phyloP scores from a whole-genome alignment of 2,329 filamentous ascomycete species.

The Colletotrichum tanaceti region DNA sequence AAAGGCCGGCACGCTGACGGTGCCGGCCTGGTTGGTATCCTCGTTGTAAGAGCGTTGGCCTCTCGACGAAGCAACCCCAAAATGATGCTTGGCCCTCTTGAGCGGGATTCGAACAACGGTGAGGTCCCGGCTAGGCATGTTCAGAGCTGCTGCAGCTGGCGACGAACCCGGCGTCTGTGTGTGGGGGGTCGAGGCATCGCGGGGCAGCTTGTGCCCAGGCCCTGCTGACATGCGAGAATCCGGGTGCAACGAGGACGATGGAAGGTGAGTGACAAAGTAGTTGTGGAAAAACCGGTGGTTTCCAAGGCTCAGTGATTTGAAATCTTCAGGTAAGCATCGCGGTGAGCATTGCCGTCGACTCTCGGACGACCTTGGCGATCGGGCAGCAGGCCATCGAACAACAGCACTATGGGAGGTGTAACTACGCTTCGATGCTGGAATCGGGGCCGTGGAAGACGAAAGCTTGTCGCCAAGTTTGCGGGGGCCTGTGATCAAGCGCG shows the following conservation, averaged over 20 bases:
- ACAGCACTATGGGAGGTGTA: not conserved
- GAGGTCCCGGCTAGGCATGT: conserved; percentile 76
- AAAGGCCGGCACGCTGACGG: conserved; percentile 92
- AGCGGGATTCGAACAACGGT: conserved; percentile 96
- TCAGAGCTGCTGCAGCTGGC: conserved; percentile 68
- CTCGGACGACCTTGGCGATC: not conserved
- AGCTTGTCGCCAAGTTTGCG: not conserved
- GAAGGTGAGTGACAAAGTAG: conserved; percentile 96
- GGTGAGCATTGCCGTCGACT: not conserved
- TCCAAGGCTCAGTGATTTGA: not conserved
- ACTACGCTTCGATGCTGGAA: conserved; percentile 1
- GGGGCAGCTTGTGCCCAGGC: conserved; percentile 86
- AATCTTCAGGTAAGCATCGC: not conserved
- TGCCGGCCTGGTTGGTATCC: conserved; percentile 93
- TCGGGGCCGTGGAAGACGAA: not conserved
- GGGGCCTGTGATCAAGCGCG: not conserved
- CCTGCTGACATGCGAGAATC: conserved; percentile 75
- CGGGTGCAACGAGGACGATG: conserved; percentile 91
- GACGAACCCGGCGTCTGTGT: conserved; percentile 64
- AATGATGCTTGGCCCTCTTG: conserved; percentile 94
- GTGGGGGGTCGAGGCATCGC: conserved; percentile 85
- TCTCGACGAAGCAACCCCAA: conserved; percentile 81
- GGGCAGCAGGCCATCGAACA: not conserved
- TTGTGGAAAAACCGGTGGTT: conserved; percentile 79
- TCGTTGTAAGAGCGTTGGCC: conserved; percentile 92